These are phyloP conservation scores for Melampsora americana DNA, from an alignment of 1,284 basidiomycete species.

Conservation along the genomic window DNA sequence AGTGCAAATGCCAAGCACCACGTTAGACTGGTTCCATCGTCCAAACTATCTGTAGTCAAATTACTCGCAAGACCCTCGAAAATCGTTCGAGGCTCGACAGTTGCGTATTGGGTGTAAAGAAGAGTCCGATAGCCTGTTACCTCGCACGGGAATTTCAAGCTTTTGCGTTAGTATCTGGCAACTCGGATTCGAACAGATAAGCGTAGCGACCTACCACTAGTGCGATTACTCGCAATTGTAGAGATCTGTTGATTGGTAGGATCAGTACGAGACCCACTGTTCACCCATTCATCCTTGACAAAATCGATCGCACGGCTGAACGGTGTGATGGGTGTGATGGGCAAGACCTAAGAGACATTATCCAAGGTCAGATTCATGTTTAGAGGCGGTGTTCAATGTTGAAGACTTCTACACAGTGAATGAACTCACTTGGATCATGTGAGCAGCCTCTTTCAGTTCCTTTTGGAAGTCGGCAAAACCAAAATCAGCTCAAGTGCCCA, in stretches of 20 bases:
- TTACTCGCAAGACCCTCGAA: slow-evolving; percentile 13
- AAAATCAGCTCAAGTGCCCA: background rate
- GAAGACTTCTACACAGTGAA: no score
- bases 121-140: slow-evolving; percentile 36
- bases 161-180: background rate
- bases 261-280: slow-evolving; percentile 9
- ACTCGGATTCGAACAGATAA: background rate
- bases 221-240: slow-evolving; percentile 25
- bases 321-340: slow-evolving; percentile 39
- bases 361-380: background rate
- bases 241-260: slow-evolving; percentile 14
- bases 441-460: slow-evolving; percentile 42
- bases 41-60: slow-evolving; percentile 2
- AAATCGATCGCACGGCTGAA: slow-evolving; percentile 30
- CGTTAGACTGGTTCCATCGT: slow-evolving; percentile 41
- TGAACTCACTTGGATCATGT: slow-evolving; percentile 43
- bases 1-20: slow-evolving; percentile 40
- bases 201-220: slow-evolving; percentile 27
- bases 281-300: slow-evolving; percentile 35
- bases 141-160: background rate
- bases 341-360: slow-evolving; percentile 10
- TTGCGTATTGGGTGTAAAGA: slow-evolving; percentile 39
- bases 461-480: background rate
- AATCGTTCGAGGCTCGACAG: slow-evolving; percentile 23
- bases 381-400: background rate